Evolutionary conservation across 2,329 filamentous ascomycete species (phyloP).

Genomic region (Ophiocordyceps camponoti-leonardi): DNA sequence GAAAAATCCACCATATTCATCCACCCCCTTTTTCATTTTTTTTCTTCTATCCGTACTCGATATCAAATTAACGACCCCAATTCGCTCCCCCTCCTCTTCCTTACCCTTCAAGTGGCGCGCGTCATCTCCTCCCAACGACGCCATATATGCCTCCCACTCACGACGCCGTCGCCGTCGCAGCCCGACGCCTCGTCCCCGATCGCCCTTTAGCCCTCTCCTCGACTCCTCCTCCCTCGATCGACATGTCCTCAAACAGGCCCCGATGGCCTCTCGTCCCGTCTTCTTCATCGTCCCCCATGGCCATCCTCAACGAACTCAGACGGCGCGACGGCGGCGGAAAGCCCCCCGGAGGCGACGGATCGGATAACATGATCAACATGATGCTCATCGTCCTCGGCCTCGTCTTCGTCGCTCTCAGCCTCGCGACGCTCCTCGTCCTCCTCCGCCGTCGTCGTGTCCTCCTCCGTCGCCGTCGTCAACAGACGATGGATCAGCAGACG

Average conservation of each 20-base stretch:
- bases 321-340: background rate
- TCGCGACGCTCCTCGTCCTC: slow-evolving; percentile 52
- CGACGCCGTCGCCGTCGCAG: too few species aligned
- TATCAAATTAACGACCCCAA: too few species aligned
- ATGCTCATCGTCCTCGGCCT: slow-evolving; percentile 55
- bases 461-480: slow-evolving; percentile 9
- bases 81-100: too few species aligned
- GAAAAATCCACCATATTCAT: too few species aligned
- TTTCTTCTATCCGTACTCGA: too few species aligned
- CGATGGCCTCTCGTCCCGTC: background rate
- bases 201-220: background rate
- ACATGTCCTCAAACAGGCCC: background rate
- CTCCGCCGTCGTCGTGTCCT: slow-evolving; percentile 43
- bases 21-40: too few species aligned
- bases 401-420: slow-evolving; percentile 51
- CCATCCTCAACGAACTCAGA: background rate
- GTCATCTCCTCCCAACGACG: too few species aligned
- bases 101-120: too few species aligned
- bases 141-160: too few species aligned
- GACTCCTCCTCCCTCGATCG: background rate
- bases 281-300: background rate
- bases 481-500: slow-evolving; percentile 20
- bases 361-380: background rate
- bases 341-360: background rate
- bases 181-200: background rate